Evolutionary conservation across 805 yeast species (phyloP).

Genomic region (Brettanomyces naardenensis): DNA sequence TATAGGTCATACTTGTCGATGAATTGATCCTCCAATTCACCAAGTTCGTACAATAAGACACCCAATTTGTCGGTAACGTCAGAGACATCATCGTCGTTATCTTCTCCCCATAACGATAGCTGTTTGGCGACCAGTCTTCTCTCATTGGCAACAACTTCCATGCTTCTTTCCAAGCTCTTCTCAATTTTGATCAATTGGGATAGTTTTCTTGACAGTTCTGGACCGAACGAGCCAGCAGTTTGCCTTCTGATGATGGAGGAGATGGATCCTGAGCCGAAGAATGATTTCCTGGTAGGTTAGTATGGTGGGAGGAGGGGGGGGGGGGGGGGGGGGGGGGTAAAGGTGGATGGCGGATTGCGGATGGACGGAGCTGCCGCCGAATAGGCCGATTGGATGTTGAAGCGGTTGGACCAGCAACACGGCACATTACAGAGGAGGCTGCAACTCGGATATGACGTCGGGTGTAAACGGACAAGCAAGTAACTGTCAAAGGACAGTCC

Average conservation of each 20-base stretch:
- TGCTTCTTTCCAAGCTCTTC: conserved; percentile 89
- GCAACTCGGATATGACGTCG: too few relatives aligned
- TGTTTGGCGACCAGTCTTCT: conserved; percentile 96
- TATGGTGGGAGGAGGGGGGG: too few relatives aligned
- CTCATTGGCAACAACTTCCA: conserved; percentile 89
- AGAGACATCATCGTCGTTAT: conserved; percentile 92
- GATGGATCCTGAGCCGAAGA: conserved; percentile 69
- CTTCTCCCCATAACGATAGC: conserved; percentile 96
- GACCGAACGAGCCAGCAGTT: conserved; percentile 89
- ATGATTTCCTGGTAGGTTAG: conserved; percentile 53
- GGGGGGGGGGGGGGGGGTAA: too few relatives aligned
- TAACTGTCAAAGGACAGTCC: too few relatives aligned
- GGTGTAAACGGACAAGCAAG: too few relatives aligned
- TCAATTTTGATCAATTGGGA: conserved; percentile 92
- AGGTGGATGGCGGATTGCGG: too few relatives aligned
- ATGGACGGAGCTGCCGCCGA: too few relatives aligned
- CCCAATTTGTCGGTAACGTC: conserved; percentile 97
- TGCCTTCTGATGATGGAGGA: conserved; percentile 67
- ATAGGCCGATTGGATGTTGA: too few relatives aligned
- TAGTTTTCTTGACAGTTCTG: conserved; percentile 88
- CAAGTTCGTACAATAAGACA: conserved; percentile 89
- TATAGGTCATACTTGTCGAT: conserved; percentile 98
- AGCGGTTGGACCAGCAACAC: too few relatives aligned
- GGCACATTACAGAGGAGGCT: too few relatives aligned
- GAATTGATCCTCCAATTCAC: conserved; percentile 97